Conservation (phyloP, 768 basidiomycete species). For the Collybia mongolica region DNA sequence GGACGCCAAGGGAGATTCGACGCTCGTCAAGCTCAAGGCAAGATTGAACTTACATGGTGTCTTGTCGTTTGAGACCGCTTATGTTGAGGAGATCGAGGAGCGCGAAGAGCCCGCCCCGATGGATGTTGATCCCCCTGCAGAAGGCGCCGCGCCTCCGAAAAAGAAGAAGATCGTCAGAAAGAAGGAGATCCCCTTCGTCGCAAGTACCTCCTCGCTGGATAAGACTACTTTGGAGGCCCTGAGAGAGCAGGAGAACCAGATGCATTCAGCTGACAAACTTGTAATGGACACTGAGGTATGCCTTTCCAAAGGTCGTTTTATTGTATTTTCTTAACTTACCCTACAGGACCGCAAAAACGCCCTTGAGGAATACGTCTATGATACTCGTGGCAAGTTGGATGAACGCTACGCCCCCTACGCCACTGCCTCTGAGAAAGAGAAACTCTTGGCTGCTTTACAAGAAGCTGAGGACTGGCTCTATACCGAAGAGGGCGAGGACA, state of each 20-base stretch:
- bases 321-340: neutral
- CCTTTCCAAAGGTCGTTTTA: conserved; percentile 9
- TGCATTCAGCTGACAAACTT: conserved; percentile 92
- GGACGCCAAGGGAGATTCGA: conserved; percentile 66
- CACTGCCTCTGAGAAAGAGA: conserved; percentile 72
- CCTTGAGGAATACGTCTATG: conserved; percentile 98
- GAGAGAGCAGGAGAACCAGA: conserved; percentile 82
- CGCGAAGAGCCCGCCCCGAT: conserved; percentile 68
- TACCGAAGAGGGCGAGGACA: conserved; percentile 95
- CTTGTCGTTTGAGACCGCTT: conserved; percentile 82
- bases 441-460: conserved; percentile 65
- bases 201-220: conserved; percentile 65
- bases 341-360: conserved; percentile 94
- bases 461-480: conserved; percentile 97
- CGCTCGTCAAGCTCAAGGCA: conserved; percentile 89
- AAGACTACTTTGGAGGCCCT: conserved; percentile 57
- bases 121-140: conserved; percentile 55
- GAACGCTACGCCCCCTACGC: conserved; percentile 81
- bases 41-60: conserved; percentile 85
- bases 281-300: conserved; percentile 95
- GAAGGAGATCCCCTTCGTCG: conserved; percentile 74
- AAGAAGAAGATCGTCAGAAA: conserved; percentile 88
- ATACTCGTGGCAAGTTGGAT: conserved; percentile 90
- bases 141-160: conserved; percentile 54
- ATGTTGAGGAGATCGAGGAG: conserved; percentile 82